These are phyloP conservation scores for Linnemannia elongata DNA, from an alignment of 192 early-diverging fungal species.

Conservation along the genomic window DNA sequence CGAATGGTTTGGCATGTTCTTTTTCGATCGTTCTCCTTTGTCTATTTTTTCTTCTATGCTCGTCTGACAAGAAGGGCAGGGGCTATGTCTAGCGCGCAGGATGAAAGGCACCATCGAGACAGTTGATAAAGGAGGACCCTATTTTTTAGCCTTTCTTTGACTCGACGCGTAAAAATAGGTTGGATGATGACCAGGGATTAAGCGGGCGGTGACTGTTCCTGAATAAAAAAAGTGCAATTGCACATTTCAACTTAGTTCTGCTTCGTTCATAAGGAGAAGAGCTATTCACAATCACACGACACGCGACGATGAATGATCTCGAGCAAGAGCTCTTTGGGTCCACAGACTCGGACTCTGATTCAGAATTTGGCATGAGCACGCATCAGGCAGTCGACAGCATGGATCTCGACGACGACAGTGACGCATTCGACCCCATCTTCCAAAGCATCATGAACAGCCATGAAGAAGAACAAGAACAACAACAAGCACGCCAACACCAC, in stretches of 20 bases:
- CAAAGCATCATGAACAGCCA: conserved; percentile 40
- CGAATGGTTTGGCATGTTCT: neutral
- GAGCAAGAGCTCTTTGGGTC: conserved; percentile 44
- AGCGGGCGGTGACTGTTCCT: neutral
- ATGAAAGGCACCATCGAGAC: neutral
- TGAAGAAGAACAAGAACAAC: neutral
- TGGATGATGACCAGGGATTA: neutral
- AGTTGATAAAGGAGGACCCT: neutral
- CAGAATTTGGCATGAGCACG: neutral
- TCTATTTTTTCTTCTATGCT: neutral
- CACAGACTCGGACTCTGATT: conserved; percentile 38
- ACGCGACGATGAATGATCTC: conserved; percentile 23
- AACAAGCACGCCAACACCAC: neutral
- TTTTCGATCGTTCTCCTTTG: neutral
- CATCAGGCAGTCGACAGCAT: neutral
- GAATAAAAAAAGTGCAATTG: neutral
- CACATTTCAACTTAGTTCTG: neutral
- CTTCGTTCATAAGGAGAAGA: neutral
- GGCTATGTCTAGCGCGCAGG: neutral
- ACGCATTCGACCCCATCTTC: conserved; percentile 31
- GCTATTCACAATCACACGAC: neutral
- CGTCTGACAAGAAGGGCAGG: neutral
- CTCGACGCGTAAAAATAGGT: neutral
- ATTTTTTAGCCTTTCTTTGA: neutral
- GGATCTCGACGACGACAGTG: neutral